phyloP scores from a whole-genome alignment of 352 stramenopile genomes.

The Phytophthora megakarya region DNA sequence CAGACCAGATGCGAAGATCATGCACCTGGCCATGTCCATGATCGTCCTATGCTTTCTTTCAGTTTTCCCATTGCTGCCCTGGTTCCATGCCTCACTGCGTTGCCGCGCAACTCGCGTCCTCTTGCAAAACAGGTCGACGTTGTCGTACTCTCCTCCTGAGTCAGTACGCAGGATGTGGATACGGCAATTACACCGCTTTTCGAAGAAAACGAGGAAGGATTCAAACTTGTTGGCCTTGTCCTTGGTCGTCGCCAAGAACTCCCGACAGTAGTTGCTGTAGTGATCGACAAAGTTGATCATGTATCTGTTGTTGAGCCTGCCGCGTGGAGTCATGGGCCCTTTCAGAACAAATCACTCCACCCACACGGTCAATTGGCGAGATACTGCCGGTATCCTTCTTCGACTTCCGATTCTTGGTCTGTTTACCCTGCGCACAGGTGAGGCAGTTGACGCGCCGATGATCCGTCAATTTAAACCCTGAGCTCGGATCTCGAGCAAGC shows the following conservation, averaged over 20 bases:
- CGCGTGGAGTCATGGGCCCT: constrained; percentile 7
- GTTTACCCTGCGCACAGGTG: constrained; percentile 19
- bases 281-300: neutral
- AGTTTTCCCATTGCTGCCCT: constrained; percentile 30
- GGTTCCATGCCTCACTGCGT: constrained; percentile 23
- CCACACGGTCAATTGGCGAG: constrained; percentile 22
- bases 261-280: too few species aligned
- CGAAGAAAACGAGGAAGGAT: too few species aligned
- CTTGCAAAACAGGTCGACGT: constrained; percentile 24
- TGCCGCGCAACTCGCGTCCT: constrained; percentile 24
- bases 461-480: constrained; percentile 4
- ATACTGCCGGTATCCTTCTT: constrained; percentile 8
- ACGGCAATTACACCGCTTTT: too few species aligned
- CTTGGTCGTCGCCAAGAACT: too few species aligned
- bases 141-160: too few species aligned
- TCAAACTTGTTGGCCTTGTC: too few species aligned
- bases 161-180: too few species aligned
- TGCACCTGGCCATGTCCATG: constrained; percentile 34
- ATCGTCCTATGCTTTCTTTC: constrained; percentile 14
- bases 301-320: constrained; percentile 11
- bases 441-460: constrained; percentile 10
- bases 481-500: neutral
- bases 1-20: constrained; percentile 18
- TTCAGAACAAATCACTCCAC: constrained; percentile 21
- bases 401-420: constrained; percentile 8